These are phyloP conservation scores for Mortierella sp. DNA, from an alignment of 371 early-diverging fungal species.

Conservation along the genomic window DNA sequence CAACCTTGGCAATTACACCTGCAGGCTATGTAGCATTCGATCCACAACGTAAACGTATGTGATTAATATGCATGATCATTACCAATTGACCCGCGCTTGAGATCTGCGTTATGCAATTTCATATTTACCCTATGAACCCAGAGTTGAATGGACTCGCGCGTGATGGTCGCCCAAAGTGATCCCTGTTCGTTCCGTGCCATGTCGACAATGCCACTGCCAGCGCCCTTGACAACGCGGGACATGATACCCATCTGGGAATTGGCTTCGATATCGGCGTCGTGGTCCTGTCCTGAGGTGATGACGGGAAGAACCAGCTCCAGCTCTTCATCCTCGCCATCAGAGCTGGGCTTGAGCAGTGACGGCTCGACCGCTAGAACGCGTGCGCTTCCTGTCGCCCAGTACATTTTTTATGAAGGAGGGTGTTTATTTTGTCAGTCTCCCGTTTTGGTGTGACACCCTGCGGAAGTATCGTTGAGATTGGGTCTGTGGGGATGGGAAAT, in stretches of 20 bases:
- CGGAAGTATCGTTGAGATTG: neutral
- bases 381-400: constrained; percentile 58
- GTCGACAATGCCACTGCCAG: constrained; percentile 53
- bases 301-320: constrained; percentile 53
- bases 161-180: constrained; percentile 54
- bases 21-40: constrained; percentile 27
- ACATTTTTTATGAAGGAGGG: constrained; percentile 21
- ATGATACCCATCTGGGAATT: constrained; percentile 45
- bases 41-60: neutral
- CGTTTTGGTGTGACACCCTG: neutral
- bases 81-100: neutral
- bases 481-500: neutral
- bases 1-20: constrained; percentile 50
- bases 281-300: constrained; percentile 45
- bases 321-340: constrained; percentile 54
- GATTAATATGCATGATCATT: neutral
- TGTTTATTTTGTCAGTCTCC: neutral
- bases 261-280: constrained; percentile 26
- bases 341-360: constrained; percentile 39
- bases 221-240: constrained; percentile 43
- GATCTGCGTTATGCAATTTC: neutral
- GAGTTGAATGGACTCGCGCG: constrained; percentile 53
- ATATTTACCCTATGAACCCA: constrained; percentile 50
- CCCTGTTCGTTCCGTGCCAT: constrained; percentile 54
- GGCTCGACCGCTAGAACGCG: constrained; percentile 58